These are phyloP conservation scores for Psilocybe mexicana DNA, from an alignment of 1,284 basidiomycete genomes.

Conservation along the genomic window DNA sequence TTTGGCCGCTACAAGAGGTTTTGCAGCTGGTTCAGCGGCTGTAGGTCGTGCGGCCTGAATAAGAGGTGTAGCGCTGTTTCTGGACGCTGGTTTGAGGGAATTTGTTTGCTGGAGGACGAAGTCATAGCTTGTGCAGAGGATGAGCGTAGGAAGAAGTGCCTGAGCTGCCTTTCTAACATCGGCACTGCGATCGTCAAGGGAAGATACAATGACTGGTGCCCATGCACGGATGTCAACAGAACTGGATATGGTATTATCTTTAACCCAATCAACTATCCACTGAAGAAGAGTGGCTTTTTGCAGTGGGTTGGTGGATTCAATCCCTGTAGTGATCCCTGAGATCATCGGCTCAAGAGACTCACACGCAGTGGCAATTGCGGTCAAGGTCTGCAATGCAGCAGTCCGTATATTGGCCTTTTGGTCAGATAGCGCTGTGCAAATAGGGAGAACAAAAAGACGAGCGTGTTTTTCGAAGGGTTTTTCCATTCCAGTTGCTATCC, in stretches of 20 bases:
- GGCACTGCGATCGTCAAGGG: constrained; percentile 88
- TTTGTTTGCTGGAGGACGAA: constrained; percentile 86
- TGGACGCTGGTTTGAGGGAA: constrained; percentile 90
- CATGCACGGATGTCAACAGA: constrained; percentile 78
- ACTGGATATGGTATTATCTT: constrained; percentile 56
- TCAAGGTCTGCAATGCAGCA: constrained; percentile 78
- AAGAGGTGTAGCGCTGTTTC: constrained; percentile 81
- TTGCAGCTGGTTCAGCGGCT: constrained; percentile 22
- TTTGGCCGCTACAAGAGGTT: constrained; percentile 24
- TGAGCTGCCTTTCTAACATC: constrained; percentile 94
- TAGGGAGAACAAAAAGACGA: constrained; percentile 74
- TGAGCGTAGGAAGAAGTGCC: constrained; percentile 77
- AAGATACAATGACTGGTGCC: constrained; percentile 71
- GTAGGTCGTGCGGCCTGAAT: constrained; percentile 75
- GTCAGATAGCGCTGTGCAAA: constrained; percentile 88
- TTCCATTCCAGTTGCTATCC: constrained; percentile 93
- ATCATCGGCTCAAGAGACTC: constrained; percentile 85
- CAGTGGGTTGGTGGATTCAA: constrained; percentile 89
- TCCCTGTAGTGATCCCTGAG: constrained; percentile 71
- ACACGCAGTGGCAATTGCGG: constrained; percentile 83
- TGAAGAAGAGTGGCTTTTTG: constrained; percentile 83
- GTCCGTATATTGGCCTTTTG: constrained; percentile 89
- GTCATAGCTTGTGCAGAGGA: constrained; percentile 81
- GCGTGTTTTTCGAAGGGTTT: constrained; percentile 92
- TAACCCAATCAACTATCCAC: constrained; percentile 86